A percentile compares a stretch with the other conserved stretches of the same genome.
phyloP scores from a whole-genome alignment of 2,329 filamentous ascomycete genomes.

The Cordyceps tenuipes region DNA sequence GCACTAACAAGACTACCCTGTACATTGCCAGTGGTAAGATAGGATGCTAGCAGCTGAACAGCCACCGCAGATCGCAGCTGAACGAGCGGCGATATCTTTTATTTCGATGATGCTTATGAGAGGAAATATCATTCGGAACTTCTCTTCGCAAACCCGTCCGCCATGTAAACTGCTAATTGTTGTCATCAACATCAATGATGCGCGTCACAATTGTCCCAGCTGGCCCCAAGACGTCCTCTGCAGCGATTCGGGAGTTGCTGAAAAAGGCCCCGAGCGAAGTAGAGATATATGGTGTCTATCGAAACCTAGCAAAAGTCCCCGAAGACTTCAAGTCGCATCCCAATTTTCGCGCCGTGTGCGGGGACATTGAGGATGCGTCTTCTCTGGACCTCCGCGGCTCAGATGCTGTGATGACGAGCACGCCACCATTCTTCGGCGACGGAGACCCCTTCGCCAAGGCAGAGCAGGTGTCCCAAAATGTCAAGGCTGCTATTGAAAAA shows the following conservation, averaged over 20 bases:
- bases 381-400: conserved; percentile 19
- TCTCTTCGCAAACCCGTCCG: no score
- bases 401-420: conserved; percentile 18
- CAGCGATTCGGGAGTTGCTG: conserved; percentile 20
- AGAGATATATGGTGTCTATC: conserved; percentile 16
- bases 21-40: not conserved
- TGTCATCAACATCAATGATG: conserved; percentile 12
- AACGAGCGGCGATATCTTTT: not conserved
- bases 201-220: conserved; percentile 20
- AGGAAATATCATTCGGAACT: no score
- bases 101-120: not conserved
- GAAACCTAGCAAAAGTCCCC: conserved; percentile 17
- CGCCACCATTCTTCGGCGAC: conserved; percentile 17
- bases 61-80: not conserved
- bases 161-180: no score
- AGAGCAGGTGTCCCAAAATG: conserved; percentile 14
- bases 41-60: not conserved
- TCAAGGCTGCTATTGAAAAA: conserved; percentile 21
- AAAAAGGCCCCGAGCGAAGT: conserved; percentile 9
- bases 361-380: conserved; percentile 16
- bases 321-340: conserved; percentile 16
- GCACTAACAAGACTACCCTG: not conserved
- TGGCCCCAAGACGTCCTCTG: conserved; percentile 18
- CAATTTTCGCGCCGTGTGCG: conserved; percentile 18
- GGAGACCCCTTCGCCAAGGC: conserved; percentile 12